A percentile compares a stretch with the other conserved stretches of the same genome.
Evolutionary conservation across 805 yeast species (phyloP).

Genomic region (Candida wancherniae): DNA sequence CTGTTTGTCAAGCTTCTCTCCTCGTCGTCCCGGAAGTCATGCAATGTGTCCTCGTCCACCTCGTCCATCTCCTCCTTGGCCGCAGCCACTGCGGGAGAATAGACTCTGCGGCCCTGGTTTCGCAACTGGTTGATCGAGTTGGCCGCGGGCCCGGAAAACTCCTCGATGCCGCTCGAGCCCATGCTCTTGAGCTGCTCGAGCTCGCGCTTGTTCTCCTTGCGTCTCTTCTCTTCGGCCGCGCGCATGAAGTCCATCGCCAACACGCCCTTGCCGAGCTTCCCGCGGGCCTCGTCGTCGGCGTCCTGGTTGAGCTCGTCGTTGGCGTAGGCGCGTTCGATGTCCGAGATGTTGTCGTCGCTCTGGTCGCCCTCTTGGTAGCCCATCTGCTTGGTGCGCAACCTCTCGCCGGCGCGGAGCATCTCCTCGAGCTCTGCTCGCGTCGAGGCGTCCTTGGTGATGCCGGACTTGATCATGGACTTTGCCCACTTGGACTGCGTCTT

Average conservation of each 20-base stretch:
- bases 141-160: constrained; percentile 28
- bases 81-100: constrained; percentile 58
- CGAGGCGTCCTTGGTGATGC: constrained; percentile 80
- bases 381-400: constrained; percentile 63
- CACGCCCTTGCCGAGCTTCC: constrained; percentile 76
- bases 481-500: constrained; percentile 91
- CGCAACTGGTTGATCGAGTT: constrained; percentile 45
- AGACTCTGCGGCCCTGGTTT: constrained; percentile 77
- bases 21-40: constrained; percentile 50
- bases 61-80: constrained; percentile 29
- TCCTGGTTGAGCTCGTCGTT: constrained; percentile 33
- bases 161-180: constrained; percentile 39
- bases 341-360: constrained; percentile 49
- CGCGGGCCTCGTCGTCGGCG: constrained; percentile 28
- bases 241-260: constrained; percentile 94
- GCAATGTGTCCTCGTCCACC: constrained; percentile 20
- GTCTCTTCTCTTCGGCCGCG: constrained; percentile 72
- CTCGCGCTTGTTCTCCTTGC: constrained; percentile 52
- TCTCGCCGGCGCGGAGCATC: constrained; percentile 85
- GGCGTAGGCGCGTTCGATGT: constrained; percentile 38
- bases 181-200: constrained; percentile 47
- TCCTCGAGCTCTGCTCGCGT: constrained; percentile 90
- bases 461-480: constrained; percentile 79
- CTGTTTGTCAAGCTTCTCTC: constrained; percentile 42
- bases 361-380: constrained; percentile 57